Conservation (phyloP, 2,329 filamentous ascomycete genomes). For the Ophiocordyceps sinensis region DNA sequence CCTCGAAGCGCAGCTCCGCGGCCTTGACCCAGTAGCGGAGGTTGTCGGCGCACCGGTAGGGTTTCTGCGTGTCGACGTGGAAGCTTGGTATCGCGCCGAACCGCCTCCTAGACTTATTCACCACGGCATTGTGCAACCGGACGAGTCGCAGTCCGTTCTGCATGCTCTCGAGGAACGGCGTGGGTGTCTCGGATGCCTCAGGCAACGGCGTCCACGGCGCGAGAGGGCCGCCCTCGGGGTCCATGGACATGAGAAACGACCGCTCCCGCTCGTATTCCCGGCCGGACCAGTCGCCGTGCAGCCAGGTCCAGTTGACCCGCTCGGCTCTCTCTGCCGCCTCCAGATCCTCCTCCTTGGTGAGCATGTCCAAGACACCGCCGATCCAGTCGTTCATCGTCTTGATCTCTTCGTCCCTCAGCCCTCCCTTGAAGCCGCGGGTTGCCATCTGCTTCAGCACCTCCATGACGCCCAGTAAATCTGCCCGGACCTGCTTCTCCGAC, state of each 20-base stretch:
- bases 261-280: conserved; percentile 66
- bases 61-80: conserved; percentile 87
- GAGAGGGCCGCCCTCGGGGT: conserved; percentile 41
- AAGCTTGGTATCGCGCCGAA: conserved; percentile 83
- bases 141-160: conserved; percentile 72
- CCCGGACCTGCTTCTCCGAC: conserved; percentile 70
- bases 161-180: conserved; percentile 58
- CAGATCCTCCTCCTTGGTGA: conserved; percentile 62
- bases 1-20: conserved; percentile 85
- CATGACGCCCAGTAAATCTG: conserved; percentile 72
- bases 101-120: conserved; percentile 69
- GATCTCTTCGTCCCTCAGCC: conserved; percentile 66
- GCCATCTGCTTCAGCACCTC: conserved; percentile 90
- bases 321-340: conserved; percentile 60
- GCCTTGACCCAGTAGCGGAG: conserved; percentile 94
- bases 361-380: conserved; percentile 58
- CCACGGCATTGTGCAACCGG: conserved; percentile 76
- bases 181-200: conserved; percentile 36
- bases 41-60: conserved; percentile 88
- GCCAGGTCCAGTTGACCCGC: conserved; percentile 67
- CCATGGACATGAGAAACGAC: conserved; percentile 67
- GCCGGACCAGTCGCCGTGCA: conserved; percentile 60
- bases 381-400: conserved; percentile 69
- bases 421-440: conserved; percentile 69
- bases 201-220: conserved; percentile 49